A percentile compares a stretch with the other conserved stretches of the same genome.
Evolutionary conservation across 164 flowering plant species (phyloP).

Genomic region (Tetracentron sinense): DNA sequence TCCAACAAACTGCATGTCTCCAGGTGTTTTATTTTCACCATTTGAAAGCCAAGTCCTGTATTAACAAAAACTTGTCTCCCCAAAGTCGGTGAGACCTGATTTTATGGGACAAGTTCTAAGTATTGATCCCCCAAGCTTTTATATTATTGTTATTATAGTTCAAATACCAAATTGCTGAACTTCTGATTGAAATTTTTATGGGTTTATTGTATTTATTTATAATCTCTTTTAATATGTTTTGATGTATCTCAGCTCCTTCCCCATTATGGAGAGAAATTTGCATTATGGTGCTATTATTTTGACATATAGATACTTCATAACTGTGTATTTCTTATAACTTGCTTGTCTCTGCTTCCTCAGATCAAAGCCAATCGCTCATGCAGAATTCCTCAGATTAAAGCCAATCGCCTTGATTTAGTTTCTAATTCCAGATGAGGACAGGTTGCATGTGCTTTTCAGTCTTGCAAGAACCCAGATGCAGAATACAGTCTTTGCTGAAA

Average conservation of each 20-base stretch:
- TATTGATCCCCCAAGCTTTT: too few relatives aligned
- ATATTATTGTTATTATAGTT: too few relatives aligned
- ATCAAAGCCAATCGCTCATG: constrained; percentile 16
- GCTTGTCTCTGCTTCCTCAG: constrained; percentile 12
- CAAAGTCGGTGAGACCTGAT: not conserved
- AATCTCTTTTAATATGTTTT: not conserved
- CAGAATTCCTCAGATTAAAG: constrained; percentile 10
- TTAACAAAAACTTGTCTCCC: not conserved
- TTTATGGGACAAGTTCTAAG: not conserved
- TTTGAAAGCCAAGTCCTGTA: too few relatives aligned
- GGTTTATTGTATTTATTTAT: not conserved
- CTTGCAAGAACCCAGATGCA: constrained; percentile 46
- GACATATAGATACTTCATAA: not conserved
- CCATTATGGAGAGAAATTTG: not conserved
- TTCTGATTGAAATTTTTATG: not conserved
- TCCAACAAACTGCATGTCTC: too few relatives aligned
- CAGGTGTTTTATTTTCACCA: too few relatives aligned
- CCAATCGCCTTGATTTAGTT: constrained; percentile 2
- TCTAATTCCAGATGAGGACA: constrained; percentile 40
- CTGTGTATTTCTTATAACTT: not conserved
- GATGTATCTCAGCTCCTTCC: not conserved
- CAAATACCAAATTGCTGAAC: too few relatives aligned
- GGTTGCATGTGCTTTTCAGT: constrained; percentile 50
- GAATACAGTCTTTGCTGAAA: constrained; percentile 25
- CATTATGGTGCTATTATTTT: not conserved